These are phyloP conservation scores for Niveomyces coronatus DNA, from an alignment of 2,329 filamentous ascomycete species.

Conservation along the genomic window DNA sequence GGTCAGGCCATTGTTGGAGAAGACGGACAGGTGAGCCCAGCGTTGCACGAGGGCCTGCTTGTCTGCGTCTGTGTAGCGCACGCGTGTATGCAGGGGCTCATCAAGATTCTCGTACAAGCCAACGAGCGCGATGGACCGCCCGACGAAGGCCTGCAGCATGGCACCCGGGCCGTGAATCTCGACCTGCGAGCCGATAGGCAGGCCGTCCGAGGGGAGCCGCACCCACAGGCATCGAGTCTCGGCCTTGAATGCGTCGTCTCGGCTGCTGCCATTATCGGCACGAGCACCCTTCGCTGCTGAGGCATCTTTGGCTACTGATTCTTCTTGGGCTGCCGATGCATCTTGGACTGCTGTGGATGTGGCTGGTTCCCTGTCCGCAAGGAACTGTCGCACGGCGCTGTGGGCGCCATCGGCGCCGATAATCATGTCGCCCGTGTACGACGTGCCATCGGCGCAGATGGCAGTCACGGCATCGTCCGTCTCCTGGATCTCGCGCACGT, in stretches of 20 bases:
- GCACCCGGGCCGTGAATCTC: slow-evolving; percentile 12
- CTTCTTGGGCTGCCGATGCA: too few relatives aligned
- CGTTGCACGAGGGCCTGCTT: slow-evolving; percentile 15
- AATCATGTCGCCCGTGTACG: slow-evolving; percentile 24
- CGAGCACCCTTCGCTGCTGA: too few relatives aligned
- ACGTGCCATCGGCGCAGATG: slow-evolving; percentile 21
- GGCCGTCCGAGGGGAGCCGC: slow-evolving; percentile 8
- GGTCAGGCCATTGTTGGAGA: slow-evolving; percentile 12
- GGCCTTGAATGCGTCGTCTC: background rate
- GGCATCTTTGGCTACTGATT: too few relatives aligned
- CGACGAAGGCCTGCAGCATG: slow-evolving; percentile 18
- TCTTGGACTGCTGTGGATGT: background rate
- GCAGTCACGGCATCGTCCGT: slow-evolving; percentile 17
- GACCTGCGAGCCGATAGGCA: slow-evolving; percentile 8
- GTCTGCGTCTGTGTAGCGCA: slow-evolving; percentile 21
- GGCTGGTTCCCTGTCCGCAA: background rate
- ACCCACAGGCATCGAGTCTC: slow-evolving; percentile 14
- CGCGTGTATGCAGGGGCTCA: slow-evolving; percentile 15
- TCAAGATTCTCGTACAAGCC: slow-evolving; percentile 20
- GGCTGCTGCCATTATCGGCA: background rate
- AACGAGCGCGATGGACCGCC: slow-evolving; percentile 14
- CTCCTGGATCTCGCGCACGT: background rate
- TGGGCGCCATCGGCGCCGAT: slow-evolving; percentile 31
- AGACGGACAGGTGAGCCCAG: slow-evolving; percentile 18
- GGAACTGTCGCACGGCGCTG: slow-evolving; percentile 22